Percentiles rank a stretch among this genome's conserved stretches.
phyloP scores from a whole-genome alignment of 78 protist species.

The Dictyostelium purpureum region DNA sequence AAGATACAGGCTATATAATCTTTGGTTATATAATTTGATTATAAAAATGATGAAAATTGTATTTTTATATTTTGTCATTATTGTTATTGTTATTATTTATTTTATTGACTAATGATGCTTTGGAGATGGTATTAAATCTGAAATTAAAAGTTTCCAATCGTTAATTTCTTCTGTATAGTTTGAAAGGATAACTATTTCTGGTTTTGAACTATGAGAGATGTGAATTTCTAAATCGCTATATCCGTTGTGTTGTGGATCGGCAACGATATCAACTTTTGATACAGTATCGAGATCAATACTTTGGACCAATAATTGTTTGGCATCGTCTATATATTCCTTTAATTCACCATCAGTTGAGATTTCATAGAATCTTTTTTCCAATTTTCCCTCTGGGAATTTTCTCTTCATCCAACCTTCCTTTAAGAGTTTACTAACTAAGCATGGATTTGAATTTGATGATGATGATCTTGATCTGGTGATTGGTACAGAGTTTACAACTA shows the following conservation, averaged over 20 bases:
- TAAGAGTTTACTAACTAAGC: slow-evolving; percentile 12
- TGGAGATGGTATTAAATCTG: slow-evolving; percentile 27
- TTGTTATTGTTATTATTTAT: no score
- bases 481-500: not conserved
- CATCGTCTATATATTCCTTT: slow-evolving; percentile 38
- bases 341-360: slow-evolving; percentile 27
- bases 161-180: not conserved
- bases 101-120: no score
- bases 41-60: no score
- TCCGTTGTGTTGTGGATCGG: not conserved
- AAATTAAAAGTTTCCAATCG: slow-evolving; percentile 39
- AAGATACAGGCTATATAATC: no score
- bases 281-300: slow-evolving; percentile 6
- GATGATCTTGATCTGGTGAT: slow-evolving; percentile 62
- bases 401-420: slow-evolving; percentile 67
- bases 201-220: not conserved
- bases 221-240: not conserved
- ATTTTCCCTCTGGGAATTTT: not conserved
- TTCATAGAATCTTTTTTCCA: slow-evolving; percentile 50
- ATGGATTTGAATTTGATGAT: slow-evolving; percentile 53
- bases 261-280: not conserved
- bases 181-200: not conserved
- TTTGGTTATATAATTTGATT: no score
- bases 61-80: no score
- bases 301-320: slow-evolving; percentile 15